Evolutionary conservation across 2,329 filamentous ascomycete species (phyloP).

Genomic region (Diplocarpon mali): DNA sequence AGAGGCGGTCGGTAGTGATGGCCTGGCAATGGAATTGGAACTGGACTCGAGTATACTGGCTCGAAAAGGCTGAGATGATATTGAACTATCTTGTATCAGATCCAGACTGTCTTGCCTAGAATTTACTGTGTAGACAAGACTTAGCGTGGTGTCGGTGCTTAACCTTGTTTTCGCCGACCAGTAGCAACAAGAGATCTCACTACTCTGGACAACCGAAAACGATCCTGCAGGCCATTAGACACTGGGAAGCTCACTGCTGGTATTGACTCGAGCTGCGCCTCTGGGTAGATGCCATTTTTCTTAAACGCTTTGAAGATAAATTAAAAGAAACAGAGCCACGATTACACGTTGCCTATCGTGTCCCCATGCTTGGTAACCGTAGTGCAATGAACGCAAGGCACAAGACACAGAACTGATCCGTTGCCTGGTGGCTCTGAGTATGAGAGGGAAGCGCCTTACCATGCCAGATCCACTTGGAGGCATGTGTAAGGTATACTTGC

Average conservation of each 20-base stretch:
- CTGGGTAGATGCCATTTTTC: not conserved
- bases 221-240: too few species aligned
- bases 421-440: conserved; percentile 7
- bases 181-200: not conserved
- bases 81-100: not conserved
- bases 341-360: conserved; percentile 3
- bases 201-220: too few species aligned
- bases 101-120: not conserved
- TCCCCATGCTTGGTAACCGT: not conserved
- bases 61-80: not conserved
- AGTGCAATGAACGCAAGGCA: conserved; percentile 1
- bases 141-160: conserved; percentile 3
- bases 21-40: not conserved
- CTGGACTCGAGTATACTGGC: not conserved
- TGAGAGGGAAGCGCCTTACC: conserved; percentile 1
- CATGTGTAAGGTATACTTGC: too few species aligned
- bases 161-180: conserved; percentile 6
- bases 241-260: too few species aligned
- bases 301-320: not conserved
- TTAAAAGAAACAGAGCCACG: conserved; percentile 3
- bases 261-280: too few species aligned
- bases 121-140: conserved; percentile 4
- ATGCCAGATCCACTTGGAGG: not conserved
- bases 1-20: too few species aligned
- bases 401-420: conserved; percentile 1